Evolutionary conservation across 306 rosid species (phyloP).

Genomic region (Inga oerstediana): DNA sequence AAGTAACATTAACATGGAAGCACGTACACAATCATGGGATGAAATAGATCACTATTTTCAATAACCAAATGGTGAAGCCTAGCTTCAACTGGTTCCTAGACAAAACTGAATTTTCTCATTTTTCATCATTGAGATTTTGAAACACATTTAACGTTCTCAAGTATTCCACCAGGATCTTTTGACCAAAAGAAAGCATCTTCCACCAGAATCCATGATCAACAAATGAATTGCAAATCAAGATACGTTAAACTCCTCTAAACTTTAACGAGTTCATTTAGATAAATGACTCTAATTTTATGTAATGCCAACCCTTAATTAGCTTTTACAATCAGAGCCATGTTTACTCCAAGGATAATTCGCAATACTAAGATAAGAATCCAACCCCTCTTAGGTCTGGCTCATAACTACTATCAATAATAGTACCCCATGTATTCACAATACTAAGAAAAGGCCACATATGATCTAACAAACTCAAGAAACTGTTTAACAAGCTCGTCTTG

Average conservation of each 20-base stretch:
- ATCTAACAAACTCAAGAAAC: neutral
- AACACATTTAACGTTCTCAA: constrained; percentile 6
- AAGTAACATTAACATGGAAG: constrained; percentile 27
- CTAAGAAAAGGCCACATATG: neutral
- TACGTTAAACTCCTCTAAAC: neutral
- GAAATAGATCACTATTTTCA: constrained; percentile 22
- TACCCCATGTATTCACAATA: neutral
- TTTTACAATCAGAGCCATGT: constrained; percentile 15
- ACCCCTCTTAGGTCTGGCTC: neutral
- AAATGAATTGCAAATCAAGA: neutral
- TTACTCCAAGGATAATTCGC: constrained; percentile 2
- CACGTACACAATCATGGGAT: constrained; percentile 16
- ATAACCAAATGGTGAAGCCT: constrained; percentile 10
- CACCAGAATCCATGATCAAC: no score
- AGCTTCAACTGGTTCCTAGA: neutral
- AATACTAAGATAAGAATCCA: neutral
- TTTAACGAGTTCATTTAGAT: neutral
- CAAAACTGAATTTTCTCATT: neutral
- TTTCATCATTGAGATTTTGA: neutral
- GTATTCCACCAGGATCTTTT: neutral
- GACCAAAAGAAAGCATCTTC: neutral
- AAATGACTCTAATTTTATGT: neutral
- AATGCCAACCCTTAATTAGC: neutral
- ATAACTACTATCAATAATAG: neutral
- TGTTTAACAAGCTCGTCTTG: neutral